Percentiles rank a stretch among this genome's conserved stretches.
Evolutionary conservation across 257 asterid genomes (phyloP).

Genomic region (Fraxinus anomala): DNA sequence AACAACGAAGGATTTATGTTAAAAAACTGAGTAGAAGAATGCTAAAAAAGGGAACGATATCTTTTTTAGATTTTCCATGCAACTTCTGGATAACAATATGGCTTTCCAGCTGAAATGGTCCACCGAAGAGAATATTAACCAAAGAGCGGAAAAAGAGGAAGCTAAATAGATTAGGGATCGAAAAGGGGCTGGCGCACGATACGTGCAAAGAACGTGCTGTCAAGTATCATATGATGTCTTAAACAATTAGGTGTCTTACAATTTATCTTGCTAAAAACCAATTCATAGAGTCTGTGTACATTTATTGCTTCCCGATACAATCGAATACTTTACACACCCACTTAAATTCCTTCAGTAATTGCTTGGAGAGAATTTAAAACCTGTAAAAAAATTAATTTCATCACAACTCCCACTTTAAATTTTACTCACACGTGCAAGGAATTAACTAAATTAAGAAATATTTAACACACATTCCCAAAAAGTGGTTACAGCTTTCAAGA

Average conservation of each 20-base stretch:
- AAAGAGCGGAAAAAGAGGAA: background rate
- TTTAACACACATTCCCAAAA: background rate
- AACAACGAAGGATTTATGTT: background rate
- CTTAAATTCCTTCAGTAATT: background rate
- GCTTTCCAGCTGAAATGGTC: background rate
- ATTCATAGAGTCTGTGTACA: background rate
- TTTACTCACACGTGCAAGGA: background rate
- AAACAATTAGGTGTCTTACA: background rate
- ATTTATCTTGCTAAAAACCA: background rate
- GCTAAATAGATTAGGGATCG: background rate
- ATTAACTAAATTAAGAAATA: background rate
- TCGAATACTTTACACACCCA: background rate
- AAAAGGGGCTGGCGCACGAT: background rate
- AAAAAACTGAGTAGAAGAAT: background rate
- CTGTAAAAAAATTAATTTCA: background rate
- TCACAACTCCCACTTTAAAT: background rate
- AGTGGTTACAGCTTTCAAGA: background rate
- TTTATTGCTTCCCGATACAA: background rate
- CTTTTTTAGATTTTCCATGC: constrained; percentile 2
- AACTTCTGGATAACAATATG: background rate
- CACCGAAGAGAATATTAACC: background rate
- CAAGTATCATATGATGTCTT: background rate
- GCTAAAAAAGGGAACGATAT: background rate
- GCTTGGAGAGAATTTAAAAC: background rate
- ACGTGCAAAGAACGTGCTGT: background rate